Evolutionary conservation across 768 basidiomycete species (phyloP), one percentile per base, ranked within the genome.

Genomic region (Hysterangium stoloniferum): DNA sequence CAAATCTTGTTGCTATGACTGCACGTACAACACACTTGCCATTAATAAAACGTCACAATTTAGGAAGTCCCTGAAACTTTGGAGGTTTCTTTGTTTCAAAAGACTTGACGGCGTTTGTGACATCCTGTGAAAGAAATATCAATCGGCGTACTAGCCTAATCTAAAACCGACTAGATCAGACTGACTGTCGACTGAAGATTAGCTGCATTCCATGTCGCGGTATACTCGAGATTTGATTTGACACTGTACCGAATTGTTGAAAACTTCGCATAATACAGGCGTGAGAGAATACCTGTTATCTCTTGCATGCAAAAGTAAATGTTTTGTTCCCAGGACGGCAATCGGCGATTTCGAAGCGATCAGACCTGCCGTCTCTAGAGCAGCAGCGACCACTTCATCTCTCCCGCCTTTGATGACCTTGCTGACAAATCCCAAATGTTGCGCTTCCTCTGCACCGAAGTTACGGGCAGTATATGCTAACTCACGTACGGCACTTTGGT

Each of bases 281-380:
- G 9, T 40, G n/a, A 27, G 9, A 38, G 44, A 22, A 48, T 4
- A 86, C 86, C 74, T 75, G 59, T 94, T 83, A 62, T 95, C 90
- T 51, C 86, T 64, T 4, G 88, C 73, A 66, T 95, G 88, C 12
- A 77, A 70, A 43, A 95, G 69, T 0, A 94, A 65, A 52, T 79
- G 80, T 68, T 95, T 96, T 5, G 88, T 82, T 1, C 84, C 79
- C 0, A 74, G 56, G 0, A 88, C 79, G 0, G 91, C 92, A 3
- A 94, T 67, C 0, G 92, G 92, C 29, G 82, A 85, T 67, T 93
- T 93, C 19, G 57, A 54, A 31, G 86, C 84, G 25, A 93, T 85
- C 1, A 73, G 59, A 51, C 67, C 67, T 0, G 86, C 91, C 12
- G 86, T 67, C 12, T 75, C 69, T n/a, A 91, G 52, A 0, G 89